These are phyloP conservation scores for Encephalitozoon romaleae DNA, from an alignment of 371 early-diverging fungal species.

Conservation along the genomic window DNA sequence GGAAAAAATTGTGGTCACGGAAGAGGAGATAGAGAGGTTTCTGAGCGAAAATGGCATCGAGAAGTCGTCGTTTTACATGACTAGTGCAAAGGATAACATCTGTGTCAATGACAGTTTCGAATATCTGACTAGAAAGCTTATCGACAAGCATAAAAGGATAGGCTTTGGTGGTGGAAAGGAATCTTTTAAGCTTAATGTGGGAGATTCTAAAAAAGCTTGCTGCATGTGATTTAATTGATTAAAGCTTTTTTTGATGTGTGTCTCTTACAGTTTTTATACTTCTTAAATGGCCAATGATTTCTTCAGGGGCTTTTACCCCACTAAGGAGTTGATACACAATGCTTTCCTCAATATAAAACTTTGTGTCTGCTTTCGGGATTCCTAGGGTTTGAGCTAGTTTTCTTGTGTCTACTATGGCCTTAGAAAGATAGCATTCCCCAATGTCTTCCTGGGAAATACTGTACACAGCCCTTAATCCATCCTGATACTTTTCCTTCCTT, in stretches of 20 bases:
- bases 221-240: constrained; percentile 13
- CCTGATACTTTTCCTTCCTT: background rate
- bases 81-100: constrained; percentile 55
- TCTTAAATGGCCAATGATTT: constrained; percentile 17
- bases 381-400: background rate
- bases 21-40: constrained; percentile 62
- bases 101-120: constrained; percentile 42
- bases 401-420: background rate
- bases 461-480: background rate
- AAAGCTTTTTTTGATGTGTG: background rate
- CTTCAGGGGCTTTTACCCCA: background rate
- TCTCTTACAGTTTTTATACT: background rate
- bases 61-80: constrained; percentile 35
- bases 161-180: background rate
- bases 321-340: constrained; percentile 28
- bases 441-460: background rate
- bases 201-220: background rate
- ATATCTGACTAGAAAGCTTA: constrained; percentile 22
- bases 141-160: constrained; percentile 18
- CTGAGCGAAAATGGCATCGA: constrained; percentile 29
- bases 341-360: constrained; percentile 15
- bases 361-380: background rate
- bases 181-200: background rate
- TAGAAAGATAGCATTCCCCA: constrained; percentile 15
- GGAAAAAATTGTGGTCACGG: constrained; percentile 69